Conservation (phyloP, 192 early-diverging fungal genomes). For the Physocladia obscura region DNA sequence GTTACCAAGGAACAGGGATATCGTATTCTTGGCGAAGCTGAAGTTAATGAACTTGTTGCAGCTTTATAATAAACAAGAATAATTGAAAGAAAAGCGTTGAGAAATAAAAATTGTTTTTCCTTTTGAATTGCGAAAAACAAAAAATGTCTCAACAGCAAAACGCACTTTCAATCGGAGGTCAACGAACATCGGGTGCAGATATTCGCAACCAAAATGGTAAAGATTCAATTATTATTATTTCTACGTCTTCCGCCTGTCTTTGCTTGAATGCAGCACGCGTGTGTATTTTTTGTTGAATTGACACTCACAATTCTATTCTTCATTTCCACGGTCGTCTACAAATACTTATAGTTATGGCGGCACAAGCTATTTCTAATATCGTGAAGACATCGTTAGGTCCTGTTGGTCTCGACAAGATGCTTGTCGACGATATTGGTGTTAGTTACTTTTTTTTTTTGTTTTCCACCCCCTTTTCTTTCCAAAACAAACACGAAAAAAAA, state of each 20-base stretch:
- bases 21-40: constrained; percentile 74
- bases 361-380: constrained; percentile 93
- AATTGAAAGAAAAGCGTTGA: neutral
- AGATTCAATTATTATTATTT: neutral
- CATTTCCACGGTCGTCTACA: neutral
- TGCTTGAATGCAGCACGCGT: neutral
- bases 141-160: constrained; percentile 6
- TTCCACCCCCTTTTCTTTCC: constrained; percentile 1
- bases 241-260: neutral
- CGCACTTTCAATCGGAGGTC: constrained; percentile 81
- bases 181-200: constrained; percentile 85
- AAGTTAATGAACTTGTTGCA: constrained; percentile 60
- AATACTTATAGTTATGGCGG: constrained; percentile 80
- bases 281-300: neutral
- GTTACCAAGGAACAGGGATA: constrained; percentile 80
- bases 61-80: constrained; percentile 9
- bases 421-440: constrained; percentile 99
- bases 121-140: constrained; percentile 4
- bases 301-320: constrained; percentile 6
- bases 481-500: neutral
- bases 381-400: constrained; percentile 98
- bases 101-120: no score
- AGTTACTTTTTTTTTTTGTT: neutral
- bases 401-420: constrained; percentile 99
- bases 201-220: constrained; percentile 94